Evolutionary conservation across 2,329 filamentous ascomycete genomes (phyloP).

Genomic region (Talaromyces sp.): DNA sequence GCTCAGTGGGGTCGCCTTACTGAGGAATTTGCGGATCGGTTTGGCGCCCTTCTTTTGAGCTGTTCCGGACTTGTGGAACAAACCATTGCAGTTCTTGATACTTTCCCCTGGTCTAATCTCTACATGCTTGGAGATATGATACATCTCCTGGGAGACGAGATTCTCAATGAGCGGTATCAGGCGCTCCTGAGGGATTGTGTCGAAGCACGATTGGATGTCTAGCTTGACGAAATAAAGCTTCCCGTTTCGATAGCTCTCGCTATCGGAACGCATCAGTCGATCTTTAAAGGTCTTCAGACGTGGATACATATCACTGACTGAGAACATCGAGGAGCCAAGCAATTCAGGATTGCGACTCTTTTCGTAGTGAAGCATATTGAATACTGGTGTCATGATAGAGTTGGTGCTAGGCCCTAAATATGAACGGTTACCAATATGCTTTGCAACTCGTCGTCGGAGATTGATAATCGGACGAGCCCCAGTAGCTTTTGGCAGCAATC

Average conservation of each 20-base stretch:
- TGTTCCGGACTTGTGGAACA: constrained; percentile 12
- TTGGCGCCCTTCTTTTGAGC: constrained; percentile 20
- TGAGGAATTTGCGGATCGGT: constrained; percentile 48
- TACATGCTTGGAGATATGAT: constrained; percentile 69
- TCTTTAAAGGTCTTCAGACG: constrained; percentile 67
- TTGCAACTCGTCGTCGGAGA: constrained; percentile 62
- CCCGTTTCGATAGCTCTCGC: background rate
- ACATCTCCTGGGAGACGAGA: constrained; percentile 57
- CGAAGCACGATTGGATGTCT: constrained; percentile 88
- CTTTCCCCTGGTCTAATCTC: constrained; percentile 58
- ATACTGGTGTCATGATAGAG: constrained; percentile 65
- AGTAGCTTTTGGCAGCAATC: constrained; percentile 74
- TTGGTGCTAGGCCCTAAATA: constrained; percentile 64
- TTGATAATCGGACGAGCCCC: constrained; percentile 86
- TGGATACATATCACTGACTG: constrained; percentile 72
- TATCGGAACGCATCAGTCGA: constrained; percentile 18
- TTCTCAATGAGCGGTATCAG: constrained; percentile 63
- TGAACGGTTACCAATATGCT: constrained; percentile 44
- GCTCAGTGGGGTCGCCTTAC: constrained; percentile 46
- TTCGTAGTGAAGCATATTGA: constrained; percentile 74
- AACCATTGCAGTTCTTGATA: constrained; percentile 17
- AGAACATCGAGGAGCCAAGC: constrained; percentile 78
- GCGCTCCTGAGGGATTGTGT: constrained; percentile 82
- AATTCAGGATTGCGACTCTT: constrained; percentile 56
- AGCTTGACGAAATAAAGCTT: constrained; percentile 83